Conservation (phyloP, 208 protist species). For the Crithidia bombi region DNA sequence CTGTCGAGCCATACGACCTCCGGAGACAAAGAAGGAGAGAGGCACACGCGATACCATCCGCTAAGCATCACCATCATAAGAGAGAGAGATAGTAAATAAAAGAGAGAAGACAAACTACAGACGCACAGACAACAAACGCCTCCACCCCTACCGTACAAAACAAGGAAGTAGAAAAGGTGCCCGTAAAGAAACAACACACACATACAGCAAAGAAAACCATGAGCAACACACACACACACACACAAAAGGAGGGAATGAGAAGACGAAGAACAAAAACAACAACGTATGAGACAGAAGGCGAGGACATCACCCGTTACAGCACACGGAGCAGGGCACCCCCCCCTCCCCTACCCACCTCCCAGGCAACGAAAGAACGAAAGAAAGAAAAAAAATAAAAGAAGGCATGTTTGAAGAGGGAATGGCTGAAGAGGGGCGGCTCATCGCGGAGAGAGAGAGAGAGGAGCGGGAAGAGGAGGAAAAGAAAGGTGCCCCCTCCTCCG, state of each 20-base stretch:
- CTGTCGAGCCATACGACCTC: no score
- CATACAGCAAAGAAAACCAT: conserved; percentile 1
- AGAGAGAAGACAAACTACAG: no score
- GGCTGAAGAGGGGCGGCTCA: not conserved
- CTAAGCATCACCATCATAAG: no score
- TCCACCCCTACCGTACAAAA: conserved; percentile 5
- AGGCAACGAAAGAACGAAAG: not conserved
- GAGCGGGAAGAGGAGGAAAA: not conserved
- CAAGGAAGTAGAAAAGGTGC: conserved; percentile 4
- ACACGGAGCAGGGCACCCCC: no score
- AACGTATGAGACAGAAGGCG: no score
- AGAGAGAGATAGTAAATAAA: no score
- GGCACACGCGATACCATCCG: no score
- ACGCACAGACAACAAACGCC: no score
- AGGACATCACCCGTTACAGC: no score
- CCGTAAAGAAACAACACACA: not conserved
- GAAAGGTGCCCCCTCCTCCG: not conserved
- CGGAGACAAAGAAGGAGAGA: no score
- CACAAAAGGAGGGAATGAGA: not conserved
- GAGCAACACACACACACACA: conserved; percentile 20
- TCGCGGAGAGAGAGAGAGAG: no score
- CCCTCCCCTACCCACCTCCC: no score
- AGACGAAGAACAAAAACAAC: not conserved
- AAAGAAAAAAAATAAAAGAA: not conserved
- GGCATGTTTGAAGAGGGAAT: not conserved